Evolutionary conservation across 371 early-diverging fungal species (phyloP).

Genomic region (Mortierella sp.): DNA sequence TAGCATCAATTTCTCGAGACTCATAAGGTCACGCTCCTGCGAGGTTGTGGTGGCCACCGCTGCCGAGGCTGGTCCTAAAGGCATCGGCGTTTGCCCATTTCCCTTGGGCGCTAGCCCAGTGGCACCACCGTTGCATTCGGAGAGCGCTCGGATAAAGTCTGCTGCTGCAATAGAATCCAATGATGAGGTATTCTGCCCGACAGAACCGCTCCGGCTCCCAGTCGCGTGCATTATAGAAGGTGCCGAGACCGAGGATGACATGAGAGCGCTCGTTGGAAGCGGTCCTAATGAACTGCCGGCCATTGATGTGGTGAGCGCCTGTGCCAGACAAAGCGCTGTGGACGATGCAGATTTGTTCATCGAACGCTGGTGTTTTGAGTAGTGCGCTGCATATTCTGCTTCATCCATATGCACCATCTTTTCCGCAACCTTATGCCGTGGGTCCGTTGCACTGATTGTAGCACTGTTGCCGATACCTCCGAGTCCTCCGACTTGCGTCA

Average conservation of each 20-base stretch:
- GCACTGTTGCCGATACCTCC: conserved; percentile 40
- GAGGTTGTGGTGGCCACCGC: background rate
- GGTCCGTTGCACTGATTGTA: conserved; percentile 31
- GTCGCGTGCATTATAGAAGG: conserved; percentile 20
- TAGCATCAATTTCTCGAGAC: conserved; percentile 44
- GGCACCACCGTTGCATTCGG: conserved; percentile 34
- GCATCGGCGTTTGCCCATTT: background rate
- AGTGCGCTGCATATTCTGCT: conserved; percentile 46
- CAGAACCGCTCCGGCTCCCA: background rate
- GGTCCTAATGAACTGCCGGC: conserved; percentile 2
- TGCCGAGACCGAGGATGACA: conserved; percentile 37
- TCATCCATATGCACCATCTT: conserved; percentile 53
- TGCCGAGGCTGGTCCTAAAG: background rate
- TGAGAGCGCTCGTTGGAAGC: conserved; percentile 13
- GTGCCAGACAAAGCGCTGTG: conserved; percentile 16
- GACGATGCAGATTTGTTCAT: conserved; percentile 38
- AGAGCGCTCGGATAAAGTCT: conserved; percentile 46
- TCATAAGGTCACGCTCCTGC: conserved; percentile 14
- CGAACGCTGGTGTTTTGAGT: conserved; percentile 34
- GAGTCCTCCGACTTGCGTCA: conserved; percentile 45
- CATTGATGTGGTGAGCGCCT: conserved; percentile 31
- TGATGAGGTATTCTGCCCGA: conserved; percentile 4
- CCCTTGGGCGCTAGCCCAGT: conserved; percentile 11
- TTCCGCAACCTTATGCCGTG: conserved; percentile 41
- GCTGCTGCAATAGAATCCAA: conserved; percentile 26